Evolutionary conservation across 73 alveolate species (phyloP).

Genomic region (Stentor roeselii): DNA sequence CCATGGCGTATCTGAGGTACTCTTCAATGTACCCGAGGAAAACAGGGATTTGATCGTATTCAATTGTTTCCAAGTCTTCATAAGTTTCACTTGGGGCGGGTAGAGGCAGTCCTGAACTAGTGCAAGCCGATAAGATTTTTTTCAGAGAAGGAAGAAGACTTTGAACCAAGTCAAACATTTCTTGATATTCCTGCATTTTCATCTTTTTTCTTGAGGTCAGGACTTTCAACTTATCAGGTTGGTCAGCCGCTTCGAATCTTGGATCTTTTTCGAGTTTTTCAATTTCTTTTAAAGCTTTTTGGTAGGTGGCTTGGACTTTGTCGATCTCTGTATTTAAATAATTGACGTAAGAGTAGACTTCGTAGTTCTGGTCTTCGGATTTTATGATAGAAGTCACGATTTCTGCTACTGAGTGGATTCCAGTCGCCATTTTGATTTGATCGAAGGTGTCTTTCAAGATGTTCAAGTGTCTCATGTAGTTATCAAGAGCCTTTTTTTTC

Average conservation of each 20-base stretch:
- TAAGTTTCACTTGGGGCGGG: neutral
- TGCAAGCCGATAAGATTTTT: neutral
- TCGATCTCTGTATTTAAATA: constrained; percentile 64
- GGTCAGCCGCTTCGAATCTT: neutral
- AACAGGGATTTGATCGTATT: neutral
- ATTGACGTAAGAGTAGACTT: constrained; percentile 56
- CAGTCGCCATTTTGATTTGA: constrained; percentile 62
- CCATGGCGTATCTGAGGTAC: neutral
- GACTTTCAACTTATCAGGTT: neutral
- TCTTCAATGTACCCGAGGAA: neutral
- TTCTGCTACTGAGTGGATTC: constrained; percentile 57
- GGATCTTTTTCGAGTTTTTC: neutral
- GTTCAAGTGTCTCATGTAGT: constrained; percentile 54
- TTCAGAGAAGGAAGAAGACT: neutral
- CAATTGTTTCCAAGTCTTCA: neutral
- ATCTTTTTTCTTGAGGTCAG: neutral
- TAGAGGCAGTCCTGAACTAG: neutral
- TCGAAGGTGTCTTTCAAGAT: constrained; percentile 67
- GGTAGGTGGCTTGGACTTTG: constrained; percentile 47
- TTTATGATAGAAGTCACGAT: constrained; percentile 63
- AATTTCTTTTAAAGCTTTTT: neutral
- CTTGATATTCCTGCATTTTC: neutral
- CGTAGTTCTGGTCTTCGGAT: constrained; percentile 66
- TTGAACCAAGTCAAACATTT: neutral
- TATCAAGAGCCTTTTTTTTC: constrained; percentile 61